phyloP scores from a whole-genome alignment of 2,329 filamentous ascomycete genomes.

The Lanzia echinophila region DNA sequence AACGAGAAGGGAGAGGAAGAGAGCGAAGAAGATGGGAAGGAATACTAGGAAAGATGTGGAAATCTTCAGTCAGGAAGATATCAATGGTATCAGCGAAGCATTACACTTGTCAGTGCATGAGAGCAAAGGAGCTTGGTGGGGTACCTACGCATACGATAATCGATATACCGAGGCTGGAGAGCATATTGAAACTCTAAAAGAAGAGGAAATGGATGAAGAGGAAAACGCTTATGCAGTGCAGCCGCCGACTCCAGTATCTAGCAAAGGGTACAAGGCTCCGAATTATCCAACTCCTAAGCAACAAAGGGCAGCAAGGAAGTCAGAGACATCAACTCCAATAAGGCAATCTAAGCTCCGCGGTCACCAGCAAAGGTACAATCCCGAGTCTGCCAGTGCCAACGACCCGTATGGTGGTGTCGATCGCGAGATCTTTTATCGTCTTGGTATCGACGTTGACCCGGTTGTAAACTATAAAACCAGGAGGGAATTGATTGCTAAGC shows the following conservation, averaged over 20 bases:
- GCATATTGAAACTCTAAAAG: background rate
- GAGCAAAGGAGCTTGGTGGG: conserved; percentile 26
- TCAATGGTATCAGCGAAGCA: conserved; percentile 26
- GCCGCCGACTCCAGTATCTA: background rate
- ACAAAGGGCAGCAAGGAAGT: conserved; percentile 18
- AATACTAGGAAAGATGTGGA: conserved; percentile 12
- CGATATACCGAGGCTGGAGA: background rate
- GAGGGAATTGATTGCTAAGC: conserved; percentile 24
- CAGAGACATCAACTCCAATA: conserved; percentile 14
- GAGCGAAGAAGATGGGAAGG: conserved; percentile 20
- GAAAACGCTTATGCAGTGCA: conserved; percentile 3
- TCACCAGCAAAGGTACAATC: conserved; percentile 17
- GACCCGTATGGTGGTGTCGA: conserved; percentile 22
- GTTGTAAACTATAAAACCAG: conserved; percentile 18
- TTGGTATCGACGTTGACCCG: conserved; percentile 23
- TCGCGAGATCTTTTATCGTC: conserved; percentile 23
- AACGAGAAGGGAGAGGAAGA: conserved; percentile 23
- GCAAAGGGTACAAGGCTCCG: conserved; percentile 11
- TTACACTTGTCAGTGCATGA: conserved; percentile 24
- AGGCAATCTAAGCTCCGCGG: conserved; percentile 15
- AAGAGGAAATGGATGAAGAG: background rate
- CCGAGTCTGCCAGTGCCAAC: conserved; percentile 1
- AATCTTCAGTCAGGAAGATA: conserved; percentile 21
- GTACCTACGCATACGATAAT: conserved; percentile 20
- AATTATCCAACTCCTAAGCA: conserved; percentile 23